Conservation (phyloP, 2,329 filamentous ascomycete species). For the Graphilbum sp. region DNA sequence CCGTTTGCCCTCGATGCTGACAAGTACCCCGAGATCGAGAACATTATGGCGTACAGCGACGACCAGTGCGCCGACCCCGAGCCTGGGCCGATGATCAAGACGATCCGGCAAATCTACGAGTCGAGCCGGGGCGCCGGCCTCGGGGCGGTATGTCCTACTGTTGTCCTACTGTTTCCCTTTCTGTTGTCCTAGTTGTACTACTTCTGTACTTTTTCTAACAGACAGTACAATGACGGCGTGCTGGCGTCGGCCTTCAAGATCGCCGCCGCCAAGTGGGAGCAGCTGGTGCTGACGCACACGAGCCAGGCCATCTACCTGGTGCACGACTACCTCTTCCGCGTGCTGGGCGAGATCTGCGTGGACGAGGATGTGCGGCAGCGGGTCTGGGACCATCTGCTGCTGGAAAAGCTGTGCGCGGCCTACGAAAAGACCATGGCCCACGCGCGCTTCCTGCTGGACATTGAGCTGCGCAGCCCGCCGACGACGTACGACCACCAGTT, state of each 20-base stretch:
- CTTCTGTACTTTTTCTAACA: too few species aligned
- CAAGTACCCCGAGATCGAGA: slow-evolving; percentile 12
- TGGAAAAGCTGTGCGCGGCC: slow-evolving; percentile 24
- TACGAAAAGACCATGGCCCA: slow-evolving; percentile 34
- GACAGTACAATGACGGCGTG: slow-evolving; percentile 21
- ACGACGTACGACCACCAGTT: slow-evolving; percentile 38
- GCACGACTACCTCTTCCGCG: slow-evolving; percentile 31
- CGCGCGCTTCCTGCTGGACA: slow-evolving; percentile 30
- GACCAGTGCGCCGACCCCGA: slow-evolving; percentile 8
- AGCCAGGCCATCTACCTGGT: slow-evolving; percentile 32
- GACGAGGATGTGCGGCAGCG: slow-evolving; percentile 24
- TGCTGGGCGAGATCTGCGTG: slow-evolving; percentile 25
- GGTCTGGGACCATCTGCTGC: slow-evolving; percentile 26
- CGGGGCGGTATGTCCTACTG: slow-evolving; percentile 28
- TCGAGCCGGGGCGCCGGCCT: slow-evolving; percentile 35
- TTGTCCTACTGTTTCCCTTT: neutral
- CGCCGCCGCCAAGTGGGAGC: slow-evolving; percentile 37
- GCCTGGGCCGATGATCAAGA: slow-evolving; percentile 21
- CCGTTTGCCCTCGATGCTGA: neutral
- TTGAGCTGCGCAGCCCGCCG: slow-evolving; percentile 29
- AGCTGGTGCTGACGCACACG: slow-evolving; percentile 30
- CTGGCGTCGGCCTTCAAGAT: slow-evolving; percentile 30
- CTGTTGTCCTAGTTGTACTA: neutral
- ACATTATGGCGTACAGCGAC: slow-evolving; percentile 13
- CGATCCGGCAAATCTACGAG: slow-evolving; percentile 25